Evolutionary conservation across 2,329 filamentous ascomycete genomes (phyloP).

Genomic region (Basipetospora chlamydospora): DNA sequence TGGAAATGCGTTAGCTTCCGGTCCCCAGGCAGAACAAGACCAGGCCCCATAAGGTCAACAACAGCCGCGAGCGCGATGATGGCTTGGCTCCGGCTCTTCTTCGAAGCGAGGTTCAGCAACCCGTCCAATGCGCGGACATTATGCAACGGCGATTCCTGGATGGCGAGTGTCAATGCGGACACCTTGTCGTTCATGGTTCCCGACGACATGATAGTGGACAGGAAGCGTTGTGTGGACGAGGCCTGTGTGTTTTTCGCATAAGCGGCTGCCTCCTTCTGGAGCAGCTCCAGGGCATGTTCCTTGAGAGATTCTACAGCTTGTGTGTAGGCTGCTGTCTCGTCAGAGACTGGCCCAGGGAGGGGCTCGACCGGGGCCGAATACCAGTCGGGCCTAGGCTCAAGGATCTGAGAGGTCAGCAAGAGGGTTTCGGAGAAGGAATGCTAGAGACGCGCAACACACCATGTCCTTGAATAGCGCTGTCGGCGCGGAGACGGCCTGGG

Average conservation of each 20-base stretch:
- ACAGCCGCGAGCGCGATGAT: conserved; percentile 84
- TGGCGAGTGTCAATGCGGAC: conserved; percentile 81
- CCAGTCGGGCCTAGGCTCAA: conserved; percentile 45
- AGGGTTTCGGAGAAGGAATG: background rate
- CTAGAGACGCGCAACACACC: background rate
- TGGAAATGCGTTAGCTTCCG: conserved; percentile 69
- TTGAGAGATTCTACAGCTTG: conserved; percentile 38
- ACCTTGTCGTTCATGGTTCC: conserved; percentile 96
- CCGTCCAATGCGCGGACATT: conserved; percentile 82
- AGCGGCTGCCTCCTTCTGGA: conserved; percentile 62
- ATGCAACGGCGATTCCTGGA: conserved; percentile 92
- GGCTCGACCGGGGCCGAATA: conserved; percentile 28
- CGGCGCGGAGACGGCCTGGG: background rate
- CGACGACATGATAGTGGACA: conserved; percentile 91
- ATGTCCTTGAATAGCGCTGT: background rate
- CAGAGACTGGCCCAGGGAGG: conserved; percentile 28
- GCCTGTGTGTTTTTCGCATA: conserved; percentile 63
- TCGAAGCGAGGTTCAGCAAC: conserved; percentile 68
- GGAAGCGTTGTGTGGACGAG: conserved; percentile 85
- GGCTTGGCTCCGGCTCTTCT: conserved; percentile 85
- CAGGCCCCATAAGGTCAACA: conserved; percentile 86
- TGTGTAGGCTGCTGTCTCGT: conserved; percentile 27
- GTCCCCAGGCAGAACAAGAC: conserved; percentile 68
- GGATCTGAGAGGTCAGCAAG: conserved; percentile 24
- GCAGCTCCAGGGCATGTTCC: conserved; percentile 55